Conservation (phyloP, 2,329 filamentous ascomycete genomes). For the Penicillium crustosum region DNA sequence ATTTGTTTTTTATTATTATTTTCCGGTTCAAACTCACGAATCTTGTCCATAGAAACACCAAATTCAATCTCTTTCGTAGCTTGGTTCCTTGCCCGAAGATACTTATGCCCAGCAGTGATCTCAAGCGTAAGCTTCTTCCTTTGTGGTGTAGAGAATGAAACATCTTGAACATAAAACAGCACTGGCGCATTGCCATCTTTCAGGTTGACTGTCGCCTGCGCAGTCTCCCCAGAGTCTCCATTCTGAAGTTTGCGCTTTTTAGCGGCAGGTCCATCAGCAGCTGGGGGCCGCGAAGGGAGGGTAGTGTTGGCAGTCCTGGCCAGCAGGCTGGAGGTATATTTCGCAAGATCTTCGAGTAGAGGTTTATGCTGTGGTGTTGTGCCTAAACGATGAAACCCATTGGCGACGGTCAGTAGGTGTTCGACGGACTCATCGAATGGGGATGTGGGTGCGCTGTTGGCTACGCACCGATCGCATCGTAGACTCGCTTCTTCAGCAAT, state of each 20-base stretch:
- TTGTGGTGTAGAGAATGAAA: conserved; percentile 62
- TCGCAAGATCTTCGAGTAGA: conserved; percentile 53
- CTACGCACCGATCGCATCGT: conserved; percentile 45
- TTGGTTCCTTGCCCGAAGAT: conserved; percentile 52
- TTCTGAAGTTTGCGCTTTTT: conserved; percentile 55
- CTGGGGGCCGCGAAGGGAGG: conserved; percentile 27
- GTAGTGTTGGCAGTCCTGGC: conserved; percentile 31
- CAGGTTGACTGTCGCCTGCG: conserved; percentile 33
- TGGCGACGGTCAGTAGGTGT: conserved; percentile 15
- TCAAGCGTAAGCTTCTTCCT: conserved; percentile 64
- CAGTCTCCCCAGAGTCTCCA: conserved; percentile 29
- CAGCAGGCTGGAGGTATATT: conserved; percentile 44
- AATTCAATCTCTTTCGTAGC: conserved; percentile 55
- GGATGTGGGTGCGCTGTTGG: conserved; percentile 13
- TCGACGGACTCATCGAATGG: conserved; percentile 4
- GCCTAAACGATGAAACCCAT: conserved; percentile 26
- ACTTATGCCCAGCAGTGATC: conserved; percentile 47
- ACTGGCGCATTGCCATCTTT: conserved; percentile 34
- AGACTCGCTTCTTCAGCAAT: conserved; percentile 42
- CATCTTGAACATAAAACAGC: conserved; percentile 53
- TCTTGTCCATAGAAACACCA: conserved; percentile 50
- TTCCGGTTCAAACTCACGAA: conserved; percentile 41
- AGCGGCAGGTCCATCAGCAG: conserved; percentile 36
- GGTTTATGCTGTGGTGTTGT: conserved; percentile 39
- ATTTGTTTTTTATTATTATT: neutral